A percentile compares a stretch with the other conserved stretches of the same genome.
Conservation (phyloP, 768 basidiomycete species). For the Serendipita sp. region DNA sequence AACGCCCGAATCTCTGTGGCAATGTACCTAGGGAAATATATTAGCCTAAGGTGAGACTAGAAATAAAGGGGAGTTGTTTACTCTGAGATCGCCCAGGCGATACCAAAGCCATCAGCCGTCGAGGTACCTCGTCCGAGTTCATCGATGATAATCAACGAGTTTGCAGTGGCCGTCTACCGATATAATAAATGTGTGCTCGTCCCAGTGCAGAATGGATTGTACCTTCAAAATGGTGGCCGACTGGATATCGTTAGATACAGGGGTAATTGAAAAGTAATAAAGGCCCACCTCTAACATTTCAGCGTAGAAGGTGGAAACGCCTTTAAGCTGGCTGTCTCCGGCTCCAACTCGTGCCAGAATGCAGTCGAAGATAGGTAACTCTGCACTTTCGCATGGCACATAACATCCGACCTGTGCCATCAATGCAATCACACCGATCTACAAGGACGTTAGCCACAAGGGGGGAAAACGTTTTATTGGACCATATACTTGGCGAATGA, state of each 20-base stretch:
- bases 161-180: constrained; percentile 69
- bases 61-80: constrained; percentile 21
- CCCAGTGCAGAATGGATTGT: constrained; percentile 12
- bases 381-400: constrained; percentile 79
- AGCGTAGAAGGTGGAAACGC: constrained; percentile 98
- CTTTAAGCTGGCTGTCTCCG: constrained; percentile 93
- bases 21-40: constrained; percentile 52
- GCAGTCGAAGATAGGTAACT: constrained; percentile 86
- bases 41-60: not conserved
- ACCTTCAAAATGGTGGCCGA: constrained; percentile 89
- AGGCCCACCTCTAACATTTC: constrained; percentile 74
- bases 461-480: not conserved
- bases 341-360: constrained; percentile 92
- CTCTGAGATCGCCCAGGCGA: constrained; percentile 99
- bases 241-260: constrained; percentile 4
- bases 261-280: not conserved
- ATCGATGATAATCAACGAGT: constrained; percentile 94
- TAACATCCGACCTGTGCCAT: constrained; percentile 95
- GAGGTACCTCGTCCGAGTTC: constrained; percentile 90
- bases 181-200: not conserved
- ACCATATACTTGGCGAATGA: constrained; percentile 62
- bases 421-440: constrained; percentile 87
- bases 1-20: constrained; percentile 84
- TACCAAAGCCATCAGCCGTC: constrained; percentile 92
- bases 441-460: constrained; percentile 9